Evolutionary conservation across 2,329 filamentous ascomycete species (phyloP), one percentile per base, ranked within the genome.

Genomic region (Phaeosphaeria sp.): DNA sequence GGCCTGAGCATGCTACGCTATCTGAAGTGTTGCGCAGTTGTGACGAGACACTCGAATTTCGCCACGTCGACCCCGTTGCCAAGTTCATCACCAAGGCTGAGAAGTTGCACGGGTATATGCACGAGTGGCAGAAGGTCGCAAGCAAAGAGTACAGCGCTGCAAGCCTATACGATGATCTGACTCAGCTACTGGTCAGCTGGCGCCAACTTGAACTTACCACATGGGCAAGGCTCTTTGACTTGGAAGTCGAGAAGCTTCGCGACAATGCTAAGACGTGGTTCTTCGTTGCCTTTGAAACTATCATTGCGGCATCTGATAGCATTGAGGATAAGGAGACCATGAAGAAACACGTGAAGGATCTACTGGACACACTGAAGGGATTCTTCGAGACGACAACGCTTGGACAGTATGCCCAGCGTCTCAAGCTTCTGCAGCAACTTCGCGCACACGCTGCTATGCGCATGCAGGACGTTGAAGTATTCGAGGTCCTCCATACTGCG

Each of bases 41-140:
- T 71, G 86, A 91, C 55, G 88, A 91, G 64, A 82, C 96, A 0
- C 83, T 96, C 1, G 85, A 89, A 53, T 87, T 97, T 67, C 83
- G 87, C 21, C 89, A 97, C 67, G 86, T 87, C 1, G 93, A 97
- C 55, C 93, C 95, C 0, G 82, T 99, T 4, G 93, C 93, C 1
- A 93, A 91, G 69, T 88, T 96, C 55, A 86, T 99, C 51, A 91
- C 90, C 1, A 92, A 91, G 72, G 84, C 95, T 2, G 96, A 99
- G 76, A 92, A 94, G 63, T 83, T 99, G 4, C 91, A 98, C 77
- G 84, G 83, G 0, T 89, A 90, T 64, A 86, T 99, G 49, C 89
- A 97, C 62, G 93, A 98, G 77, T 99, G 95, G 95, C 93, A 99
- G 74, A 89, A 90, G 43, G 93, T 97, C 77, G 93, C 94, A 2